Conservation (phyloP, 352 stramenopile genomes). For the Phytophthora capsici region DNA sequence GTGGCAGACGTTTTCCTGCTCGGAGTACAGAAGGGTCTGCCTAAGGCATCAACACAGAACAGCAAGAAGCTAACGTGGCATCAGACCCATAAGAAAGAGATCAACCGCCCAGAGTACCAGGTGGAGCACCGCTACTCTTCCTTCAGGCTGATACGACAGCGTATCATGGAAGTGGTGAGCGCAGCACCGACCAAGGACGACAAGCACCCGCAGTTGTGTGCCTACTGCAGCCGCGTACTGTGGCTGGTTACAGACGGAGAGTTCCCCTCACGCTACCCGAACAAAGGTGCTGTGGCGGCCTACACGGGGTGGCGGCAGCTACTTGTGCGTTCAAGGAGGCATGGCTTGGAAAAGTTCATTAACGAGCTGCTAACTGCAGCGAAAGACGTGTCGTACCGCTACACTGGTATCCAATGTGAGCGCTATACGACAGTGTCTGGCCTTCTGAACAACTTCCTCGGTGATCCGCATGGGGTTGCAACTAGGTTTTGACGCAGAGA, state of each 20-base stretch:
- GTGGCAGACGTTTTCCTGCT: conserved; percentile 55
- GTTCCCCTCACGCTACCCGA: conserved; percentile 55
- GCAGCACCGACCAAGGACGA: conserved; percentile 13
- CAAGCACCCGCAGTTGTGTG: conserved; percentile 54
- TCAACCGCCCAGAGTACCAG: conserved; percentile 35
- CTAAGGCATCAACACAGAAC: conserved; percentile 7
- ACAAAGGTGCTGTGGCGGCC: conserved; percentile 24
- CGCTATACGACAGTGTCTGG: conserved; percentile 51
- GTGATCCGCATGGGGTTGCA: conserved; percentile 28
- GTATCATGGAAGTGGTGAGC: conserved; percentile 31
- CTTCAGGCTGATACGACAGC: conserved; percentile 49
- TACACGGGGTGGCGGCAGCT: conserved; percentile 30
- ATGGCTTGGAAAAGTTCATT: conserved; percentile 46
- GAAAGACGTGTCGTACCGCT: conserved; percentile 57
- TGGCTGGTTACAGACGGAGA: conserved; percentile 44
- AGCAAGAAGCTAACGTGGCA: conserved; percentile 2
- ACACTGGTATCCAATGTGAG: conserved; percentile 44
- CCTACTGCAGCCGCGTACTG: conserved; percentile 52
- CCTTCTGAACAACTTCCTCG: conserved; percentile 60
- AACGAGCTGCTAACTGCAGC: conserved; percentile 44
- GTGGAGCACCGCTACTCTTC: conserved; percentile 62
- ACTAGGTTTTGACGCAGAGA: neutral
- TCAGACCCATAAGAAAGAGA: conserved; percentile 8
- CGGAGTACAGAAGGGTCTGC: conserved; percentile 53
- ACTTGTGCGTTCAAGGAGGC: conserved; percentile 31